phyloP scores from a whole-genome alignment of 768 basidiomycete genomes.

The Suillus paluster region DNA sequence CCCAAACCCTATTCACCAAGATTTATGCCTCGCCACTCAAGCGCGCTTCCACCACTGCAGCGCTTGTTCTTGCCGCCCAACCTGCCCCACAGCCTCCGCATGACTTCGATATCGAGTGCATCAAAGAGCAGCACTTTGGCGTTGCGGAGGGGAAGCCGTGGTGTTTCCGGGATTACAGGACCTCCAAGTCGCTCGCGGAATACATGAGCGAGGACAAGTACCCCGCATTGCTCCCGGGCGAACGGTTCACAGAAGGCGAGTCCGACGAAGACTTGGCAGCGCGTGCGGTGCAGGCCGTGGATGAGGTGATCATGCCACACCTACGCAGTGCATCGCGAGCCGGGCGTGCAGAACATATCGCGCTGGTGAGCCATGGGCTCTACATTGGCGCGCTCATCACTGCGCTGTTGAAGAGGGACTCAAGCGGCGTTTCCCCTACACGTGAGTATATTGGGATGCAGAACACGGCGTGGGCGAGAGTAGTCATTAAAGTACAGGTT shows the following conservation, averaged over 20 bases:
- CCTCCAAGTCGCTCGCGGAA: conserved; percentile 39
- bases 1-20: conserved; percentile 50
- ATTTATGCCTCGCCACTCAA: conserved; percentile 72
- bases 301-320: conserved; percentile 56
- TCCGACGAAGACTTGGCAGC: conserved; percentile 62
- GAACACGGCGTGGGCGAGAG: conserved; percentile 75
- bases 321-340: no score
- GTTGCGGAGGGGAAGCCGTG: conserved; percentile 68
- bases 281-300: conserved; percentile 57
- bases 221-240: conserved; percentile 49
- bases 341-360: conserved; percentile 62
- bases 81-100: conserved; percentile 45
- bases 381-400: conserved; percentile 65
- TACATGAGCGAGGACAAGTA: conserved; percentile 58
- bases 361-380: conserved; percentile 76
- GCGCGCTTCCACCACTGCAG: conserved; percentile 66
- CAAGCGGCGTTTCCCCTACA: conserved; percentile 27
- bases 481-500: conserved; percentile 53
- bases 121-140: conserved; percentile 74
- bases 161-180: conserved; percentile 25
- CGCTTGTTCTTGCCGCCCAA: conserved; percentile 56
- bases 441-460: conserved; percentile 51
- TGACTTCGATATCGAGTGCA: conserved; percentile 46
- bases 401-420: conserved; percentile 50
- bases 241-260: conserved; percentile 73